Evolutionary conservation across 768 basidiomycete genomes (phyloP), one percentile per base, ranked within the genome.

Genomic region (Calocera viscosa): DNA sequence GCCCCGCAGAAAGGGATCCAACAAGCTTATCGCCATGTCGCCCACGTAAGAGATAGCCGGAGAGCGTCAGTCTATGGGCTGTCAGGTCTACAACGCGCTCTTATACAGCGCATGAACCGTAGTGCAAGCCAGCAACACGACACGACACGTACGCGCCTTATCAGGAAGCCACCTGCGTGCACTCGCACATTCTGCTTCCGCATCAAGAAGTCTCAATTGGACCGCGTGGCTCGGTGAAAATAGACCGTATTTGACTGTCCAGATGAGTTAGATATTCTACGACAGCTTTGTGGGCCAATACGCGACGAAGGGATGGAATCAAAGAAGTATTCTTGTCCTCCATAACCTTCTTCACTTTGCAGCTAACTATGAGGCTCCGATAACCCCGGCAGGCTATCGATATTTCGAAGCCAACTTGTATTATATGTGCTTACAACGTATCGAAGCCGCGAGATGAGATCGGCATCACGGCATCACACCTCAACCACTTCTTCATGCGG

Each of bases 1-100:
- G 30, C 53, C 53, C 3, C 53, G 53, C 26, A 60, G 53, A 32
- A 60, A 60, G 5, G 53, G 53, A 32, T 60, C 53, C 53, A 60
- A 22, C 30, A 60, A 30, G 26, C 30, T 30, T 2, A 60, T 60
- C 14, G 22, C 53, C 24, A 60, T 60, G 53, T 24, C 24, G 43
- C 24, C 53, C 2, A 26, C 30, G 26, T 26, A 60, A 32, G 19
- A 30, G 11, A 32, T 10, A 60, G 24, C 53, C 30, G 10, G 53
- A 47, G 7, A 32, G 53, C 53, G 53, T 16, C 22, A 16, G 53
- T 49, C 53, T 60, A 60, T 2, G 19, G 11, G 53, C 2, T 16
- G 30, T 2, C 8, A 28, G 53, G 53, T 16, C 14, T 14, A 26
- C 16, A 60, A 32, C 19, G 24, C 30, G 53, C 53, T 28, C 53